A percentile compares a stretch with the other conserved stretches of the same genome.
phyloP scores from a whole-genome alignment of 331 rosid species.

The Rhamnella rubrinervis region DNA sequence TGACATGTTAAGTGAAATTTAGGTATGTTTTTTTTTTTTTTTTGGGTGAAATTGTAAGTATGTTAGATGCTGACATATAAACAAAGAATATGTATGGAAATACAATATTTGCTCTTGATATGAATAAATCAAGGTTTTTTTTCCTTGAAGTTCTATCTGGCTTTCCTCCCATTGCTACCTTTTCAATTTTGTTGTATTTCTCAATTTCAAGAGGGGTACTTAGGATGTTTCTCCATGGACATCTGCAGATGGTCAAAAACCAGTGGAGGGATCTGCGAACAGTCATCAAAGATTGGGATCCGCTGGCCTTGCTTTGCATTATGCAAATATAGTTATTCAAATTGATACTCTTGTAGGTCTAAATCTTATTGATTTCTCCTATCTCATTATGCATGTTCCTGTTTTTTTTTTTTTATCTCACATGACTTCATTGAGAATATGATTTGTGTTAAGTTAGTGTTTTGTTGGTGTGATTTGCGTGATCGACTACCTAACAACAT shows the following conservation, averaged over 20 bases:
- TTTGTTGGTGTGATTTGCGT: not conserved
- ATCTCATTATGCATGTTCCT: constrained; percentile 17
- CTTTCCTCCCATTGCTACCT: not conserved
- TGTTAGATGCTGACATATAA: not conserved
- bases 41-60: not conserved
- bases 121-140: not conserved
- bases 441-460: not conserved
- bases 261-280: constrained; percentile 34
- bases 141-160: not conserved
- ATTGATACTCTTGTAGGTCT: constrained; percentile 77
- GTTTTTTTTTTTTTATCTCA: not conserved
- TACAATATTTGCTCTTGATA: not conserved
- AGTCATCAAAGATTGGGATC: constrained; percentile 65
- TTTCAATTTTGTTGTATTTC: not conserved
- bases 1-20: too few species aligned
- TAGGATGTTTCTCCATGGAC: constrained; percentile 24
- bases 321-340: constrained; percentile 82
- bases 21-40: too few species aligned
- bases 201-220: not conserved
- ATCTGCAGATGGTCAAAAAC: constrained; percentile 46
- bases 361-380: constrained; percentile 7
- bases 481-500: not conserved
- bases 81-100: not conserved
- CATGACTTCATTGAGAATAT: not conserved
- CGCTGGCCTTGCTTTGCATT: constrained; percentile 81